Conservation (phyloP, 345 rosid genomes). For the Populus ilicifolia region DNA sequence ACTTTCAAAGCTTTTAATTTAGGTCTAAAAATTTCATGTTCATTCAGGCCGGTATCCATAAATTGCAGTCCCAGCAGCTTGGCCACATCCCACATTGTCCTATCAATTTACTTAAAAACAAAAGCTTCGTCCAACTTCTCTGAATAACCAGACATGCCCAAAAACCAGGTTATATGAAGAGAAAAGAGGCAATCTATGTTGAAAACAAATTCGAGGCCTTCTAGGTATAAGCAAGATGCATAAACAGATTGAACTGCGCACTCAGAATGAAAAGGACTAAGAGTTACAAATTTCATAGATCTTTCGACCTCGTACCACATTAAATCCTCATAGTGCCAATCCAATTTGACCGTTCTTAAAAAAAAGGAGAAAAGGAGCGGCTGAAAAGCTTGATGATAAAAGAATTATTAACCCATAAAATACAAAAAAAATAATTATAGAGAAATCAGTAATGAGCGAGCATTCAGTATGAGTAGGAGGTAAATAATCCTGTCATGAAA, state of each 20-base stretch:
- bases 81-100: no score
- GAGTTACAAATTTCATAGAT: conserved; percentile 20
- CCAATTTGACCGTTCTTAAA: not conserved
- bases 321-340: conserved; percentile 35
- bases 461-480: conserved; percentile 29
- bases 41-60: no score
- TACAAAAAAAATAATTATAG: conserved; percentile 28
- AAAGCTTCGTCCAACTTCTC: no score
- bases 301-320: conserved; percentile 14
- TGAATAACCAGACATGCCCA: no score
- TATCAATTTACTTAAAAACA: no score
- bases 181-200: no score
- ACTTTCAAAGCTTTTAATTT: no score
- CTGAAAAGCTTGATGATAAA: not conserved
- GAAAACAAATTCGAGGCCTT: not conserved
- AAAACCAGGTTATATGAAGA: no score
- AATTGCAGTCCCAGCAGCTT: no score
- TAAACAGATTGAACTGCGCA: conserved; percentile 10
- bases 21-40: no score
- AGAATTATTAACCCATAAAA: not conserved
- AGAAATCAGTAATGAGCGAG: not conserved
- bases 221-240: not conserved
- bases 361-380: not conserved
- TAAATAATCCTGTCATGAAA: conserved; percentile 10
- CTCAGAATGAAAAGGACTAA: conserved; percentile 51